Conservation (phyloP, 139 green algal genomes). For the Haematococcus lacustris region DNA sequence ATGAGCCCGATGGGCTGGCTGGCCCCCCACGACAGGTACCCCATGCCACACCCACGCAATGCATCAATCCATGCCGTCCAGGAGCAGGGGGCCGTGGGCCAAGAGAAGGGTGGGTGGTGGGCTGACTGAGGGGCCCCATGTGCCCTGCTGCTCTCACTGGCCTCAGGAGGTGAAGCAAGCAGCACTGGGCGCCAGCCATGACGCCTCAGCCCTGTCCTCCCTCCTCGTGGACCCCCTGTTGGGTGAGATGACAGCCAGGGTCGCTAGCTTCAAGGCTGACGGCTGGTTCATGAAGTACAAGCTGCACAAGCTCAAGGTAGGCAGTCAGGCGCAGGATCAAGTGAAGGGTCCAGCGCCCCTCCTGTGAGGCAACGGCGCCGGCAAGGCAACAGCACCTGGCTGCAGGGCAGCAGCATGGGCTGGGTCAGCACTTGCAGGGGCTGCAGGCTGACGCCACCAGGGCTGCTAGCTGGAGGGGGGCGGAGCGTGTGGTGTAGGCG, state of each 20-base stretch:
- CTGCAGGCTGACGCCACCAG: no score
- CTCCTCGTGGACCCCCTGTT: slow-evolving; percentile 60
- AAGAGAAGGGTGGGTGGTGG: not conserved
- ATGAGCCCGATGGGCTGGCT: no score
- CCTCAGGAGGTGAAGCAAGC: slow-evolving; percentile 54
- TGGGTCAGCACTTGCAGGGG: no score
- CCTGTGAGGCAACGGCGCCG: no score
- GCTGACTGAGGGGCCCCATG: no score
- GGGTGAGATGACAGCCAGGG: slow-evolving; percentile 33
- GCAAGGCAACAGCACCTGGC: no score
- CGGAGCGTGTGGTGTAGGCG: no score
- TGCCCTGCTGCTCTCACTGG: no score
- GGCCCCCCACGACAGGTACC: not conserved
- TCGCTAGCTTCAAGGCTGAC: slow-evolving; percentile 29
- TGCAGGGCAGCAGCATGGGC: no score
- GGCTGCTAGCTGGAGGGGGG: no score
- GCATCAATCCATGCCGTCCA: not conserved
- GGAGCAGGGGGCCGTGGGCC: not conserved
- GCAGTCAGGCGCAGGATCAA: not conserved
- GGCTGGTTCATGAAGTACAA: slow-evolving; percentile 54
- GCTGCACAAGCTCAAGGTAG: slow-evolving; percentile 16
- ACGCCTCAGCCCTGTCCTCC: slow-evolving; percentile 13
- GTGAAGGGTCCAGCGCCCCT: no score
- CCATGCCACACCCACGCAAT: not conserved
- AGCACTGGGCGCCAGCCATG: slow-evolving; percentile 49